phyloP scores from a whole-genome alignment of 768 basidiomycete genomes.

The Peribolospora baueri region DNA sequence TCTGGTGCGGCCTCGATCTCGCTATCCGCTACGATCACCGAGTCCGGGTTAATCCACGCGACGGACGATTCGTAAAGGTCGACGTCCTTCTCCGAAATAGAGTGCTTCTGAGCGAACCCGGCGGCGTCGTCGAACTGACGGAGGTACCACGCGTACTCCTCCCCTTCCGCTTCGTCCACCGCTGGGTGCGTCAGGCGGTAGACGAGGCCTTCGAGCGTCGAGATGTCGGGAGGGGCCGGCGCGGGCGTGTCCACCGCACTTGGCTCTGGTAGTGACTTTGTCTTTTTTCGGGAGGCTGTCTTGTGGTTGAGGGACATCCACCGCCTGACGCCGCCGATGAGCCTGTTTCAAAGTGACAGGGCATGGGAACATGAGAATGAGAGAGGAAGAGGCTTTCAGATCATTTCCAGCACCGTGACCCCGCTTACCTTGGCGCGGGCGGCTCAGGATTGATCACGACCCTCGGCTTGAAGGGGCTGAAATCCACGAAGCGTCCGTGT shows the following conservation, averaged over 20 bases:
- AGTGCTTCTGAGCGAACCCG: too few species aligned
- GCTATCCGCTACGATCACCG: too few species aligned
- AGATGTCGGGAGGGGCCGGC: neutral
- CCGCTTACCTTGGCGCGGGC: too few species aligned
- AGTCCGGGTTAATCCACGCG: too few species aligned
- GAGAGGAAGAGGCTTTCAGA: too few species aligned
- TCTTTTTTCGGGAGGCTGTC: neutral
- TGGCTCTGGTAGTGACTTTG: neutral
- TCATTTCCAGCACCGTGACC: too few species aligned
- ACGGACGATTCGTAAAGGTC: too few species aligned
- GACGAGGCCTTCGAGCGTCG: conserved; percentile 10
- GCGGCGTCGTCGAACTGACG: conserved; percentile 6
- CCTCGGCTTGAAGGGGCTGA: neutral
- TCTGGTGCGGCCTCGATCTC: too few species aligned
- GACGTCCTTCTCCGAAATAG: too few species aligned
- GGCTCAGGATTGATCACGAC: too few species aligned
- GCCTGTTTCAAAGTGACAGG: conserved; percentile 21
- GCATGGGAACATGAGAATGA: too few species aligned
- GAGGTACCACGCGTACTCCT: conserved; percentile 14
- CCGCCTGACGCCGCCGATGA: conserved; percentile 52
- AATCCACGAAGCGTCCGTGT: neutral
- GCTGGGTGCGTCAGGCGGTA: conserved; percentile 6
- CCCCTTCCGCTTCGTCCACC: conserved; percentile 8
- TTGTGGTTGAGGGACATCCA: conserved; percentile 29
- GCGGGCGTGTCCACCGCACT: neutral